phyloP scores from a whole-genome alignment of 2,329 filamentous ascomycete genomes.

The Colletotrichum spaethianum region DNA sequence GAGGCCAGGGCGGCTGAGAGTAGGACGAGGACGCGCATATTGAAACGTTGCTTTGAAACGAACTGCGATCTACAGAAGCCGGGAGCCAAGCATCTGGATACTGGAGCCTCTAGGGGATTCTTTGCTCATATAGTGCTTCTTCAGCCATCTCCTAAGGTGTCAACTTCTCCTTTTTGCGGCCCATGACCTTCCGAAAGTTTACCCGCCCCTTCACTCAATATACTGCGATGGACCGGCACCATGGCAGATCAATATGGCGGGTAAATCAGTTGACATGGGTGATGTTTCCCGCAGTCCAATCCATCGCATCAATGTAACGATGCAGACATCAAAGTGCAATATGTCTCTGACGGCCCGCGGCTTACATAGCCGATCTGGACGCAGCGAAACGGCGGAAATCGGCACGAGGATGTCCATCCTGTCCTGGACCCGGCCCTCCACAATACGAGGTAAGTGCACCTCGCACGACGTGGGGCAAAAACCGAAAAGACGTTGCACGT shows the following conservation, averaged over 20 bases:
- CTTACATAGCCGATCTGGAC: conserved; percentile 1
- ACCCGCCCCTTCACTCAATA: not conserved
- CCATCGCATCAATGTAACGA: not conserved
- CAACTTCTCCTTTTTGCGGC: not conserved
- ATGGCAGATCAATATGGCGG: conserved; percentile 11
- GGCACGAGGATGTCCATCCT: not conserved
- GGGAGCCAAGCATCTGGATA: too few relatives aligned
- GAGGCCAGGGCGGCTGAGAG: conserved; percentile 19
- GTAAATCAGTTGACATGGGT: conserved; percentile 14
- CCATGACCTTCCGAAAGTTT: conserved; percentile 9
- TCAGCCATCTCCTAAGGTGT: not conserved
- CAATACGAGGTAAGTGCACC: not conserved
- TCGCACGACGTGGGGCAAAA: not conserved
- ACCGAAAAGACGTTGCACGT: not conserved
- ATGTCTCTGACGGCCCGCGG: conserved; percentile 24
- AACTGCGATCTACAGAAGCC: not conserved
- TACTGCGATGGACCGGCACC: not conserved
- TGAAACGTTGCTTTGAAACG: not conserved
- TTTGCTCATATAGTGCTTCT: not conserved
- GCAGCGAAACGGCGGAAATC: not conserved
- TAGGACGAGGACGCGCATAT: conserved; percentile 38
- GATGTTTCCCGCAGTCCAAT: conserved; percentile 1
- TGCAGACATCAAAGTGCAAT: conserved; percentile 6
- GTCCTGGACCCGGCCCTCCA: not conserved
- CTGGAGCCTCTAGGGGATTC: not conserved